Conservation (phyloP, 176 grass and related monocot species). For the Ananas comosus region DNA sequence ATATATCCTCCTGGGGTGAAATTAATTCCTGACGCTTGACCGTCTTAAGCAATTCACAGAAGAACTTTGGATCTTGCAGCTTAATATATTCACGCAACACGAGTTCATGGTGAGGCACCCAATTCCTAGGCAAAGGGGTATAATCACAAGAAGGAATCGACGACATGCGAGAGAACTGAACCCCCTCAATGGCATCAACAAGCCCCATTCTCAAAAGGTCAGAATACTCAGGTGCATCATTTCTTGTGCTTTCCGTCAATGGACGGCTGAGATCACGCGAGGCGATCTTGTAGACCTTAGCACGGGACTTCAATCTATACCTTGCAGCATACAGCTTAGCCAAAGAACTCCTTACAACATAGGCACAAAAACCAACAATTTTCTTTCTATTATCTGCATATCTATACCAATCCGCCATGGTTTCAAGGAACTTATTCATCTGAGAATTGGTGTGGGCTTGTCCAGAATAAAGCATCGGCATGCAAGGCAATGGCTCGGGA, state of each 20-base stretch:
- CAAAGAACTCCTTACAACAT: slow-evolving; percentile 77
- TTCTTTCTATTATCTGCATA: slow-evolving; percentile 95
- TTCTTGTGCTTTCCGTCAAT: slow-evolving; percentile 66
- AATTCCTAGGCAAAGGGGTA: slow-evolving; percentile 75
- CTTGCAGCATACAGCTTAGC: slow-evolving; percentile 86
- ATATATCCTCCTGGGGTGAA: slow-evolving; percentile 70
- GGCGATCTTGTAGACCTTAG: slow-evolving; percentile 94
- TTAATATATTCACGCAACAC: slow-evolving; percentile 78
- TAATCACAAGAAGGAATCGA: slow-evolving; percentile 87
- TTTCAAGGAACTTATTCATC: slow-evolving; percentile 98
- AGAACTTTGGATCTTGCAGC: slow-evolving; percentile 85
- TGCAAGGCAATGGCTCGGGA: slow-evolving; percentile 73
- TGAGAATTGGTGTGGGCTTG: slow-evolving; percentile 96
- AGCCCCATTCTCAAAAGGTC: slow-evolving; percentile 94
- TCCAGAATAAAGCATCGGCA: slow-evolving; percentile 76
- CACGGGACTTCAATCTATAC: slow-evolving; percentile 90
- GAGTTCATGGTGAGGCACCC: slow-evolving; percentile 75
- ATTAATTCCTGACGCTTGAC: slow-evolving; percentile 55
- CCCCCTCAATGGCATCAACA: slow-evolving; percentile 83
- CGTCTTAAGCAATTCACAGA: slow-evolving; percentile 66
- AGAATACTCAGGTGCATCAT: slow-evolving; percentile 84
- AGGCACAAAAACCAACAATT: slow-evolving; percentile 86
- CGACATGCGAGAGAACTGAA: slow-evolving; percentile 86
- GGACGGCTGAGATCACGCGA: slow-evolving; percentile 81
- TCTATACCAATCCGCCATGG: slow-evolving; percentile 91